These are phyloP conservation scores for Fusarium subtropicale DNA, from an alignment of 2,329 filamentous ascomycete genomes.

Conservation along the genomic window DNA sequence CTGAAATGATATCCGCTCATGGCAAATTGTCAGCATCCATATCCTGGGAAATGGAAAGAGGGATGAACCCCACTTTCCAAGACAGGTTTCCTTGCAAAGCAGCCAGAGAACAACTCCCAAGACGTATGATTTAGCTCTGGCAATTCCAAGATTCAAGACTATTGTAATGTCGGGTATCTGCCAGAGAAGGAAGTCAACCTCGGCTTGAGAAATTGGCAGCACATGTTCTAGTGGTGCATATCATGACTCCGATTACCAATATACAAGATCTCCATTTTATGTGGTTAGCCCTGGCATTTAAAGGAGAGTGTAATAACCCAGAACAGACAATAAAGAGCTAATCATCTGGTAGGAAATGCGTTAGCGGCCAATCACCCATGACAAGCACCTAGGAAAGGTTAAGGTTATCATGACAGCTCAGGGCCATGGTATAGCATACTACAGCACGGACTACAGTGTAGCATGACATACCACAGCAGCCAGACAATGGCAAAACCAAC, in stretches of 20 bases:
- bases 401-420: constrained; percentile 17
- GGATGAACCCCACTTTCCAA: constrained; percentile 38
- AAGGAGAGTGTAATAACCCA: constrained; percentile 12
- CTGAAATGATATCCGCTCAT: constrained; percentile 34
- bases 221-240: constrained; percentile 9
- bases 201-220: not conserved
- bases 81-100: constrained; percentile 35
- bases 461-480: not conserved
- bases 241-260: constrained; percentile 18
- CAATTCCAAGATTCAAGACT: constrained; percentile 24
- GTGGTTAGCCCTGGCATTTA: constrained; percentile 5
- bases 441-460: not conserved
- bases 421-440: not conserved
- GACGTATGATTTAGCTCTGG: constrained; percentile 40
- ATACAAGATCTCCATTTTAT: not conserved
- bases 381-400: not conserved
- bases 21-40: constrained; percentile 44
- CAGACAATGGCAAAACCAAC: not conserved
- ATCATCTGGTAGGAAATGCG: constrained; percentile 6
- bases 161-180: not conserved
- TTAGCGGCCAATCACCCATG: constrained; percentile 14
- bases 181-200: not conserved
- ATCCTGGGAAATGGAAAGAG: constrained; percentile 25
- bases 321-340: not conserved
- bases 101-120: constrained; percentile 31